Percentiles rank a stretch among this genome's conserved stretches.
These are phyloP conservation scores for Tolypocladium sp. DNA, from an alignment of 2,329 filamentous ascomycete species.

Conservation along the genomic window DNA sequence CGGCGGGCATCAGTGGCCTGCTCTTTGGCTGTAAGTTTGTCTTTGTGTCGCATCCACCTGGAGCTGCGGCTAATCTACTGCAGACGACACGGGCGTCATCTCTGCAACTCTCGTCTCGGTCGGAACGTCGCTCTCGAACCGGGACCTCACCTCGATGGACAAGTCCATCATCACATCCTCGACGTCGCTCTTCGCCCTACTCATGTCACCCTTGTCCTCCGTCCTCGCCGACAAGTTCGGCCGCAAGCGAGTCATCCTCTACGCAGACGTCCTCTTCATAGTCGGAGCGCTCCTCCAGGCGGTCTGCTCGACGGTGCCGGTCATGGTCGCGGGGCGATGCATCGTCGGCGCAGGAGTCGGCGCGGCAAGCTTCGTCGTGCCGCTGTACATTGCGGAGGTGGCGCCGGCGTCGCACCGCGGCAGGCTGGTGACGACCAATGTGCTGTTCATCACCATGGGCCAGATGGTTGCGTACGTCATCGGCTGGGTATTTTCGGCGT, in stretches of 20 bases:
- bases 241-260: constrained; percentile 52
- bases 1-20: constrained; percentile 58
- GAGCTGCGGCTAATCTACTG: constrained; percentile 4
- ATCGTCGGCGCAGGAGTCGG: constrained; percentile 67
- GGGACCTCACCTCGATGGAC: constrained; percentile 50
- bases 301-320: constrained; percentile 41
- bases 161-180: constrained; percentile 65
- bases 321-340: constrained; percentile 59
- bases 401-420: constrained; percentile 70
- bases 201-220: constrained; percentile 55
- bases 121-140: constrained; percentile 46
- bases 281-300: constrained; percentile 60
- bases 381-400: constrained; percentile 82
- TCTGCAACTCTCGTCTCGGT: constrained; percentile 60
- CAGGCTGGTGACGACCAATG: constrained; percentile 70
- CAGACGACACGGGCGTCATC: constrained; percentile 61
- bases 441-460: constrained; percentile 76
- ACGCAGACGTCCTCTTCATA: constrained; percentile 59
- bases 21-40: constrained; percentile 54
- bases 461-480: constrained; percentile 83
- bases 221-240: constrained; percentile 54
- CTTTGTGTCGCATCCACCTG: background rate
- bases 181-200: constrained; percentile 56
- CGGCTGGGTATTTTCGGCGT: constrained; percentile 64
- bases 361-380: constrained; percentile 71